Evolutionary conservation across 257 asterid species (phyloP).

Genomic region (Forsythia viridissima): DNA sequence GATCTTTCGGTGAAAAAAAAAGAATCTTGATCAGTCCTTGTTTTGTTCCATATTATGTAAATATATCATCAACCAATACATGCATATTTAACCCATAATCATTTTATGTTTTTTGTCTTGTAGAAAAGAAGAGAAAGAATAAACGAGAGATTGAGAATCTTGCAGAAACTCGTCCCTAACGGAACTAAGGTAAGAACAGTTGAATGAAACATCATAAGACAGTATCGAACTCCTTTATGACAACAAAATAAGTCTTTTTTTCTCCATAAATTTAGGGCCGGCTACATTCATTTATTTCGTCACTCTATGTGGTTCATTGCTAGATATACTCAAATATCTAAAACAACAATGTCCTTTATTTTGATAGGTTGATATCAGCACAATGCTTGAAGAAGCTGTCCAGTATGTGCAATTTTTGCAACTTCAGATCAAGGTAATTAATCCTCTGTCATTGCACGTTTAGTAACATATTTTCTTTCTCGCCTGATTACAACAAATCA

Average conservation of each 20-base stretch:
- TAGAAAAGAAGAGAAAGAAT: slow-evolving; percentile 61
- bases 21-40: too few species aligned
- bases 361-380: slow-evolving; percentile 57
- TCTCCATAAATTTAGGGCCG: neutral
- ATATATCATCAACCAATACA: neutral
- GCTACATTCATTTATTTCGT: too few species aligned
- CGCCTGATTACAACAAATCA: neutral
- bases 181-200: slow-evolving; percentile 48
- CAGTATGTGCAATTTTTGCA: slow-evolving; percentile 59
- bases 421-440: slow-evolving; percentile 54
- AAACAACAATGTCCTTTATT: neutral
- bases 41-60: too few species aligned
- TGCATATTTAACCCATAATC: slow-evolving; percentile 8
- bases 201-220: neutral
- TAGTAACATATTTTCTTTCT: neutral
- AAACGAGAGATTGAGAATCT: slow-evolving; percentile 47
- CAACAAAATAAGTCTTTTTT: too few species aligned
- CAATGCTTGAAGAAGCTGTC: slow-evolving; percentile 68
- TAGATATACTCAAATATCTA: neutral
- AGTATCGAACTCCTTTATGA: neutral
- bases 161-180: slow-evolving; percentile 59
- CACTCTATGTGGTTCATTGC: too few species aligned
- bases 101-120: neutral
- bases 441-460: neutral
- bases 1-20: neutral